A percentile compares a stretch with the other conserved stretches of the same genome.
phyloP scores from a whole-genome alignment of 2,329 filamentous ascomycete genomes.

The Zalaria sp. region DNA sequence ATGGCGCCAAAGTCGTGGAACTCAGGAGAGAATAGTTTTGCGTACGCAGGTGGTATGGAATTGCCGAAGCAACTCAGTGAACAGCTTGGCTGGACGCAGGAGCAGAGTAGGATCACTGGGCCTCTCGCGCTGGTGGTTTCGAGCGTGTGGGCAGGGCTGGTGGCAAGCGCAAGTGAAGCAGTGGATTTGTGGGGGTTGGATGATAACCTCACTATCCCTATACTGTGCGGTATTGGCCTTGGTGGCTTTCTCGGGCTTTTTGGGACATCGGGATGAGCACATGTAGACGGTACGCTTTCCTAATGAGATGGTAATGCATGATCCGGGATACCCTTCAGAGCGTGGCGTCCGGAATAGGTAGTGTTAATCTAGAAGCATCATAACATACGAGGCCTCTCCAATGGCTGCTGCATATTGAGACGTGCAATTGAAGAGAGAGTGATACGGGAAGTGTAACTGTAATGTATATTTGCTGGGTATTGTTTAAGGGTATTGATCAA shows the following conservation, averaged over 20 bases:
- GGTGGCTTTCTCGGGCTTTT: conserved; percentile 88
- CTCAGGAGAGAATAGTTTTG: conserved; percentile 45
- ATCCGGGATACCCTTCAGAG: no score
- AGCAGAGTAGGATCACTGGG: conserved; percentile 52
- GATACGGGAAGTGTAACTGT: no score
- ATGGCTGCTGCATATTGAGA: no score
- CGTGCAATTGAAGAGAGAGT: no score
- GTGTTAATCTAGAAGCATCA: no score
- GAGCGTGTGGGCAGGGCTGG: conserved; percentile 76
- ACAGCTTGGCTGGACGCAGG: conserved; percentile 45
- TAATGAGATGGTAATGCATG: no score
- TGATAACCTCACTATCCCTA: conserved; percentile 92
- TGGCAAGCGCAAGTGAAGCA: conserved; percentile 79
- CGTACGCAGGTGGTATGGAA: conserved; percentile 66
- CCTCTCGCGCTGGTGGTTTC: conserved; percentile 61
- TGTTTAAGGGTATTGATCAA: background rate
- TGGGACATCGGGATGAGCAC: conserved; percentile 24
- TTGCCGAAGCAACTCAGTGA: conserved; percentile 48
- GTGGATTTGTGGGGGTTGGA: conserved; percentile 89
- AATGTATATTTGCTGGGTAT: no score
- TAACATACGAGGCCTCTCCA: no score
- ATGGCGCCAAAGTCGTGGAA: conserved; percentile 18
- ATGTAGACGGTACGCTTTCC: no score
- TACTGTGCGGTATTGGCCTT: conserved; percentile 75
- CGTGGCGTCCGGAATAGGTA: no score